These are phyloP conservation scores for Apodospora peruviana DNA, from an alignment of 495 filamentous ascomycete species.

Conservation along the genomic window DNA sequence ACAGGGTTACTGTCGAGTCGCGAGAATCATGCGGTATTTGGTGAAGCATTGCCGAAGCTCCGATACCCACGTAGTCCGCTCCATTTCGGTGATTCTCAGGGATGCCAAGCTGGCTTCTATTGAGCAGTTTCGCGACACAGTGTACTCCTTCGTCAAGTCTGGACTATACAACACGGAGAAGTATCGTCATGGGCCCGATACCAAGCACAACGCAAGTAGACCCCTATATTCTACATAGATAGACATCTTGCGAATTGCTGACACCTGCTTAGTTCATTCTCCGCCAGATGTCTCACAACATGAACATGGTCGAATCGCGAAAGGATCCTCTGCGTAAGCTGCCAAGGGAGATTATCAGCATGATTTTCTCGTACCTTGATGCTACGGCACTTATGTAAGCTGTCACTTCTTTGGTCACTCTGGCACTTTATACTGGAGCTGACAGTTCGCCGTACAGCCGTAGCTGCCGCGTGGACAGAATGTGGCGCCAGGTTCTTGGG, in stretches of 20 bases:
- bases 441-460: not conserved
- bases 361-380: slow-evolving; percentile 17
- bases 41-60: not conserved
- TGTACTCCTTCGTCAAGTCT: slow-evolving; percentile 9
- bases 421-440: not conserved
- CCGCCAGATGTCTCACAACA: slow-evolving; percentile 14
- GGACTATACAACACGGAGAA: slow-evolving; percentile 10
- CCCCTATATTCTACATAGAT: not conserved
- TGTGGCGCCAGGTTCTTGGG: slow-evolving; percentile 12
- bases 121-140: slow-evolving; percentile 4
- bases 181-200: slow-evolving; percentile 5
- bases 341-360: slow-evolving; percentile 15
- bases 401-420: not conserved
- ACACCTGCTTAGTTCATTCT: slow-evolving; percentile 9
- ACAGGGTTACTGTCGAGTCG: slow-evolving; percentile 25
- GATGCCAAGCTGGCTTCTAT: slow-evolving; percentile 1
- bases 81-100: slow-evolving; percentile 6
- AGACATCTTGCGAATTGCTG: not conserved
- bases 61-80: not conserved
- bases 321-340: slow-evolving; percentile 19
- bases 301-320: slow-evolving; percentile 7
- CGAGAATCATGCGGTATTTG: slow-evolving; percentile 14
- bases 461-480: slow-evolving; percentile 17
- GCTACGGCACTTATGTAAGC: slow-evolving; percentile 14
- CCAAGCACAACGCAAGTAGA: slow-evolving; percentile 12